Evolutionary conservation across 352 stramenopile genomes (phyloP), one percentile per base, ranked within the genome.

Genomic region (Phytophthora cryptogea): DNA sequence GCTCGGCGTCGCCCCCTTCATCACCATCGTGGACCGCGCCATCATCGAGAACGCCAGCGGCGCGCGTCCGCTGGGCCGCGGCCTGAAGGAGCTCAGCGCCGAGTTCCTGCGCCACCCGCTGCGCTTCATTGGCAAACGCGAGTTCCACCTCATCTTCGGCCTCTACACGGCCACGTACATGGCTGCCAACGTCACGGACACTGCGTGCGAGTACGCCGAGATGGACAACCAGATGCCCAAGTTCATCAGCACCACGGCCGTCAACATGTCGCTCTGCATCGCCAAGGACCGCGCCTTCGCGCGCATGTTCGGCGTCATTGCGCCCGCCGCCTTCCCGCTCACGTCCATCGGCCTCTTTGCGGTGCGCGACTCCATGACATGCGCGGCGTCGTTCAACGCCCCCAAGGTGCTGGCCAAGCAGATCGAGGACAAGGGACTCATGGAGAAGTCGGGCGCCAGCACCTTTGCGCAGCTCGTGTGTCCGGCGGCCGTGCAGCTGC

Each of bases 261-360:
- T 96, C 54, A 97, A 97, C 71, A 95, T 97, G 83, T 86, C 83
- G 53, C 74, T 94, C 41, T 95, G 86, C 55, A 95, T 97, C 48
- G 83, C 86, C 59, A 97, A 97, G 63, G 90, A 97, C 55, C 88
- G 83, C 54, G 87, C 86, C n/a, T 97, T 97, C 58, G 88, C 90
- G 35, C 79, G 80, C 32, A 97, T 97, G 90, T 97, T 97, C 59
- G 90, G 90, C 20, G 84, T 92, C 41, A 89, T 90, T 44, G 78
- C 73, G 8, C 86, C 89, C 10, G 66, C 70, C 0, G 69, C 88
- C 32, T 94, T 97, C 45, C 86, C 88, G 8, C 64, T 95, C 16
- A 60, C 73, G 17, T 92, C 88, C 9, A 81, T 96, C 27, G 84
- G 76, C 2, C 70, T 97, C n/a, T 97, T 97, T 48, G 89, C 86